Percentiles rank a stretch among this genome's conserved stretches.
Evolutionary conservation across 2,329 filamentous ascomycete genomes (phyloP).

Genomic region (Alternaria sp.): DNA sequence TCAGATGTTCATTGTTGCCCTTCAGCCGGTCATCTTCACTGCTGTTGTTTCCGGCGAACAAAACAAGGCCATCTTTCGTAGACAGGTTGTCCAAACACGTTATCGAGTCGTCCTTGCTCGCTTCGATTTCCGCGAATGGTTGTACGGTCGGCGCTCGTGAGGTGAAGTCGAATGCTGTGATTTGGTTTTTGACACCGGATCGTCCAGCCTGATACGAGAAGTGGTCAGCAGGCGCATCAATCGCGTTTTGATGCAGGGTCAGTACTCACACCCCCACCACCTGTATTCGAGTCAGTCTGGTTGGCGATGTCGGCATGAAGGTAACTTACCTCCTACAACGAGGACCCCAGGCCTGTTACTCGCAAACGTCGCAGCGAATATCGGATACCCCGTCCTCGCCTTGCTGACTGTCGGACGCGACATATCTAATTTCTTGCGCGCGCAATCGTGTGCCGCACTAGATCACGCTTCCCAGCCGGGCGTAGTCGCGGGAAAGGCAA

Average conservation of each 20-base stretch:
- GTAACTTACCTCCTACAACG: slow-evolving; percentile 68
- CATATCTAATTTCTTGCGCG: slow-evolving; percentile 18
- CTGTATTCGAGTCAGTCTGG: neutral
- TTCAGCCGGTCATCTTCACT: slow-evolving; percentile 72
- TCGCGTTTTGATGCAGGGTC: slow-evolving; percentile 11
- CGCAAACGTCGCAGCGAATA: slow-evolving; percentile 76
- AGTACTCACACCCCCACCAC: slow-evolving; percentile 76
- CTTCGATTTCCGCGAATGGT: slow-evolving; percentile 72
- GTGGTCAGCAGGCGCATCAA: slow-evolving; percentile 3
- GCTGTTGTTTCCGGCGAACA: slow-evolving; percentile 77
- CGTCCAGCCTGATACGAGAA: slow-evolving; percentile 48
- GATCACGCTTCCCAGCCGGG: slow-evolving; percentile 3
- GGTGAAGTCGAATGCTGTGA: slow-evolving; percentile 73
- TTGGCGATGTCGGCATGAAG: neutral
- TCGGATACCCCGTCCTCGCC: slow-evolving; percentile 26
- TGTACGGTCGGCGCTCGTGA: slow-evolving; percentile 66
- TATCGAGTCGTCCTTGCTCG: slow-evolving; percentile 89
- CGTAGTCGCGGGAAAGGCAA: neutral
- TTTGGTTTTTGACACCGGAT: slow-evolving; percentile 80
- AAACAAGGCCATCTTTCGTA: slow-evolving; percentile 61
- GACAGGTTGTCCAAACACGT: slow-evolving; percentile 77
- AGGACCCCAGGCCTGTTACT: slow-evolving; percentile 72
- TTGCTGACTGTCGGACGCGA: slow-evolving; percentile 42
- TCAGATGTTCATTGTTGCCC: slow-evolving; percentile 83
- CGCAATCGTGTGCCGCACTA: neutral